Evolutionary conservation across 768 basidiomycete species (phyloP), one percentile per base, ranked within the genome.

Genomic region (Scleroderma bovista): DNA sequence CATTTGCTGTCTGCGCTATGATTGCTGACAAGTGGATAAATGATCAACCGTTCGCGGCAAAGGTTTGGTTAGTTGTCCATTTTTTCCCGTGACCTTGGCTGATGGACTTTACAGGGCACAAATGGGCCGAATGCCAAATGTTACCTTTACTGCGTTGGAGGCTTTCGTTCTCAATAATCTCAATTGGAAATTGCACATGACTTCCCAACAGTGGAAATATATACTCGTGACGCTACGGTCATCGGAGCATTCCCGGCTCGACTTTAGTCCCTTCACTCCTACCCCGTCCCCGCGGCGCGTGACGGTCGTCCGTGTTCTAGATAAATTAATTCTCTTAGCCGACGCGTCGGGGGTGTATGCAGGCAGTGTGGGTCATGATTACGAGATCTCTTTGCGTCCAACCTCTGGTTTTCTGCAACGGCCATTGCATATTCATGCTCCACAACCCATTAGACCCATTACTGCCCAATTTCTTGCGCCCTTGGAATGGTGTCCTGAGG

Each of bases 1-100:
- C 61, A 15, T 72, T 69, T 42, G 53, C 69, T 34, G 38, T 53
- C 20, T 72, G 65, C 45, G 66, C 70, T 22, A 69, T 72, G 64
- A 58, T 69, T 44, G 53, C 62, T 6, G 68, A 69, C 39, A 69
- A 69, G 47, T 54, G 59, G 9, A 50, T 72, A 22, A 69, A 69
- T 13, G 70, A 69, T 22, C 44, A 44, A 31, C 55, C 60, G 3
- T 63, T 69, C 45, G 49, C 66, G 16, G 53, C 60, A n/a, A 69
- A 49, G 19, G 51, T 52, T 29, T 69, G 68, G 68, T 72, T 17
- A n/a, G 62, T 52, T 20, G 15, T 19, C 3, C 6, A 1, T 22
- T 29, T 26, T 15, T 31, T 34, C 13, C 26, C 19, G 3, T 26
- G 16, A 26, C 23, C 23, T 24, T 17, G 1, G 9, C 47, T 64